A percentile compares a stretch with the other conserved stretches of the same genome.
Conservation (phyloP, 108 stramenopile species). For the Pseudonitzschia multistriata region DNA sequence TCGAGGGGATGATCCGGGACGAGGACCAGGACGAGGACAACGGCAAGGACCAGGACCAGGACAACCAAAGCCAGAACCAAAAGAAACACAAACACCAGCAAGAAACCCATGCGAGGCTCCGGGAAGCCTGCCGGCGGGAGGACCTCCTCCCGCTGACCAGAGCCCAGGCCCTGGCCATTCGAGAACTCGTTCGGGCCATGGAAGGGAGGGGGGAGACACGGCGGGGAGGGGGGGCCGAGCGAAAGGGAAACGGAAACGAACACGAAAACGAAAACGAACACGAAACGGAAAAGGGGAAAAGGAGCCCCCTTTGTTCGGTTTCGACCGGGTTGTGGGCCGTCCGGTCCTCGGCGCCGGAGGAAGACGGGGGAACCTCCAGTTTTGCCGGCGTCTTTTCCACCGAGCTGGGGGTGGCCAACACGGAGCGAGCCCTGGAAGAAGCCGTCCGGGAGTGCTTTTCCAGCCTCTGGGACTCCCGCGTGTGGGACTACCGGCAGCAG, state of each 20-base stretch:
- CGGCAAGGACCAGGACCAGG: too few species aligned
- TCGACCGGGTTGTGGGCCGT: not conserved
- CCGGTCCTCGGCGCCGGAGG: conserved; percentile 4
- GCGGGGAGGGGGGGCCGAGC: not conserved
- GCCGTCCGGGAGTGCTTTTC: not conserved
- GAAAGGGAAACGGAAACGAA: not conserved
- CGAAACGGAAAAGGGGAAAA: not conserved
- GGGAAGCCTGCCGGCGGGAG: too few species aligned
- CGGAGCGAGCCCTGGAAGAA: not conserved
- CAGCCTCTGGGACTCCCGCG: conserved; percentile 1
- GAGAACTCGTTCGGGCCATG: not conserved
- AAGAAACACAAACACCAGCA: too few species aligned
- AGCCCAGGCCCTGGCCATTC: too few species aligned
- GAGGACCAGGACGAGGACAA: too few species aligned
- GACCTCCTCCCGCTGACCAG: too few species aligned
- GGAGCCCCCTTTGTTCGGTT: not conserved
- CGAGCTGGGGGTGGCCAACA: not conserved
- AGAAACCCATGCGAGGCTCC: too few species aligned
- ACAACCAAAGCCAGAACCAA: too few species aligned
- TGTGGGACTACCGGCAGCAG: not conserved
- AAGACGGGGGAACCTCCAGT: not conserved
- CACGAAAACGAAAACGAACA: not conserved
- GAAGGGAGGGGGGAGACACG: too few species aligned
- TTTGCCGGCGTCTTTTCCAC: conserved; percentile 1
- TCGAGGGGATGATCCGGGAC: too few species aligned